These are phyloP conservation scores for Trichoderma brevicompactum DNA, from an alignment of 2,329 filamentous ascomycete genomes.

Conservation along the genomic window DNA sequence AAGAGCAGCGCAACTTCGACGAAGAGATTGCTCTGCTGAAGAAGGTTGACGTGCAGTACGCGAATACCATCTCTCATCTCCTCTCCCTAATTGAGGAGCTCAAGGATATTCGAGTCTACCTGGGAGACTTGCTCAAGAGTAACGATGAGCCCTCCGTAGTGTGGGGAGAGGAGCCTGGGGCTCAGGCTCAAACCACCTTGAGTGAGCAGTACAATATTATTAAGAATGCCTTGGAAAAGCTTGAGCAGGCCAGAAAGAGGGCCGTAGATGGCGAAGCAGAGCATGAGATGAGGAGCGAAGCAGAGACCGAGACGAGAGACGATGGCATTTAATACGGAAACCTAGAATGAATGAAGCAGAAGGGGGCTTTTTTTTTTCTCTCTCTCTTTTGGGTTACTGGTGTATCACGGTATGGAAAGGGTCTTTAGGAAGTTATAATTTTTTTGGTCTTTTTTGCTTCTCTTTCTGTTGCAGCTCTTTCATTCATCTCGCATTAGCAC, in stretches of 20 bases:
- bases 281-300: neutral
- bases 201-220: conserved; percentile 24
- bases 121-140: conserved; percentile 73
- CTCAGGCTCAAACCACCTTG: conserved; percentile 10
- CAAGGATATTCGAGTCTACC: conserved; percentile 70
- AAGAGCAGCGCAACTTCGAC: conserved; percentile 63
- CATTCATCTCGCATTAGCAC: neutral
- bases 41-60: conserved; percentile 69
- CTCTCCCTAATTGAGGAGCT: conserved; percentile 71
- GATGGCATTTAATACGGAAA: neutral
- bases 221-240: conserved; percentile 8
- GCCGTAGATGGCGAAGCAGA: neutral
- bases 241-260: conserved; percentile 19
- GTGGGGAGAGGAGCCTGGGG: conserved; percentile 12
- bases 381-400: neutral
- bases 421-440: neutral
- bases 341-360: neutral
- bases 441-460: neutral
- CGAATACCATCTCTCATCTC: conserved; percentile 70
- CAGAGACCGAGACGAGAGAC: neutral
- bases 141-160: conserved; percentile 61
- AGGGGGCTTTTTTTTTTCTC: neutral
- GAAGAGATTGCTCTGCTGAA: conserved; percentile 66
- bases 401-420: neutral
- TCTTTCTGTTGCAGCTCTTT: neutral